A percentile compares a stretch with the other conserved stretches of the same genome.
Conservation (phyloP, 2,329 filamentous ascomycete species). For the Fusarium neocosmosporiellum region DNA sequence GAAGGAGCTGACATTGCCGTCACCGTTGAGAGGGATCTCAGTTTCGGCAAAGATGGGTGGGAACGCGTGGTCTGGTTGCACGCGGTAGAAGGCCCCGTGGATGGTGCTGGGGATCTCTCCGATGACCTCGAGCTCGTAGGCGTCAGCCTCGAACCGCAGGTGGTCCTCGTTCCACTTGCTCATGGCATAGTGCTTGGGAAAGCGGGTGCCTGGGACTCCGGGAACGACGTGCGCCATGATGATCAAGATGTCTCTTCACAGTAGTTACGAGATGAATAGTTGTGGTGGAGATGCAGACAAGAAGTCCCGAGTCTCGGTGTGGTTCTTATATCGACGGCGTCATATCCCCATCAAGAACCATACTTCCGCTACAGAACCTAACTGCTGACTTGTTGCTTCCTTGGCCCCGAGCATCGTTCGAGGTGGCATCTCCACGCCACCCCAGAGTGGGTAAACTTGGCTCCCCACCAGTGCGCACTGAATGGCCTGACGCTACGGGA, state of each 20-base stretch:
- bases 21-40: constrained; percentile 11
- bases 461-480: background rate
- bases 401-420: background rate
- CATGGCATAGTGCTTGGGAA: constrained; percentile 16
- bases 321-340: background rate
- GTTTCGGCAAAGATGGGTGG: constrained; percentile 13
- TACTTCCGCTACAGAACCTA: background rate
- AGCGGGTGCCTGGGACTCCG: constrained; percentile 8
- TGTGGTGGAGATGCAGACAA: background rate
- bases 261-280: background rate
- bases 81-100: constrained; percentile 14
- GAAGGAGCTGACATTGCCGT: constrained; percentile 13
- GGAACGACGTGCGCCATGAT: constrained; percentile 5
- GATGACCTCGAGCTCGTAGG: constrained; percentile 15
- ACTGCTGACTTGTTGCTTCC: background rate
- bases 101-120: constrained; percentile 11
- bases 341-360: background rate
- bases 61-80: constrained; percentile 14
- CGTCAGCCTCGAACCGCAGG: constrained; percentile 11
- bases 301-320: background rate
- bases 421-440: background rate
- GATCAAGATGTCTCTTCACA: background rate
- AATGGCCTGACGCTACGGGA: background rate
- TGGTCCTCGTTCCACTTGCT: constrained; percentile 22
- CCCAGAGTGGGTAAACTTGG: background rate